Conservation (phyloP, 768 basidiomycete genomes). For the Harrya chromipes region DNA sequence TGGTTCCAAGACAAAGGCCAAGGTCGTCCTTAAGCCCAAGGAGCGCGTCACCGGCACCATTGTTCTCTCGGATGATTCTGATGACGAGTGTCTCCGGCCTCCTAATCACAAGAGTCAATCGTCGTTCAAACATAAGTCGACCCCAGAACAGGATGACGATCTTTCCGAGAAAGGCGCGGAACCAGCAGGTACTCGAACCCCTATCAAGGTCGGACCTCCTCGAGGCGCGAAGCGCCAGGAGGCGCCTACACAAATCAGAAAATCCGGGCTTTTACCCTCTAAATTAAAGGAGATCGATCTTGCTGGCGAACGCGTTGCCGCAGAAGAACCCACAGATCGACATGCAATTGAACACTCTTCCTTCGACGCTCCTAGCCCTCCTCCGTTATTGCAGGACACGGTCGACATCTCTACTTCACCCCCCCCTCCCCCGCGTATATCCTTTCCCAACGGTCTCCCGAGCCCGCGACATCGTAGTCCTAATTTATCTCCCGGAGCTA, state of each 20-base stretch:
- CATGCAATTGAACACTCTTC: not conserved
- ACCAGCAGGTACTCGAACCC: not conserved
- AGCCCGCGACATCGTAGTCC: constrained; percentile 1
- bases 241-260: not conserved
- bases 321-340: not conserved
- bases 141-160: not conserved
- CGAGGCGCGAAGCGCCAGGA: constrained; percentile 16
- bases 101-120: constrained; percentile 1
- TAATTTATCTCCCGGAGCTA: constrained; percentile 26
- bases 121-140: not conserved
- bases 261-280: not conserved
- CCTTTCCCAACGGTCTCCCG: constrained; percentile 2
- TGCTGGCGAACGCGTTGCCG: not conserved
- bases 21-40: not conserved
- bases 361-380: not conserved
- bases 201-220: constrained; percentile 26
- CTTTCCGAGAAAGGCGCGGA: constrained; percentile 5
- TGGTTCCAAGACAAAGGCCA: not conserved
- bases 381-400: not conserved
- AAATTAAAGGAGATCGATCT: not conserved
- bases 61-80: not conserved
- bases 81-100: constrained; percentile 5
- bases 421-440: constrained; percentile 1
- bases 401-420: not conserved
- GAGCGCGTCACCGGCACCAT: not conserved